These are phyloP conservation scores for Xylaria sp. DNA, from an alignment of 2,329 filamentous ascomycete genomes.

Conservation along the genomic window DNA sequence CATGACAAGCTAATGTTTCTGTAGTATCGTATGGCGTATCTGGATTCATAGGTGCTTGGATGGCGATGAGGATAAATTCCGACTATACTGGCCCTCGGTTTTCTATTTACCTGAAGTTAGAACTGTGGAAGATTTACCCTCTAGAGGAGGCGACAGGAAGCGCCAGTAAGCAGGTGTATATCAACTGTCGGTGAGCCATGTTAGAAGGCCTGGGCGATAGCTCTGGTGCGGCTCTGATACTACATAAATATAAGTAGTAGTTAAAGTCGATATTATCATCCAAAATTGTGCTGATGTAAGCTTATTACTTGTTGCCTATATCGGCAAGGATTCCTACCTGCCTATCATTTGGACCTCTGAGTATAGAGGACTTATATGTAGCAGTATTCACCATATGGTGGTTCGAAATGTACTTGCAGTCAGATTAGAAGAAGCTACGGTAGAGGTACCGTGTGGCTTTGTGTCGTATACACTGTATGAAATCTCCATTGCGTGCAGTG, in stretches of 20 bases:
- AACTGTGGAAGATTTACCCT: slow-evolving; percentile 43
- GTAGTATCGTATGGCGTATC: slow-evolving; percentile 78
- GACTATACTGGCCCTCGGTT: slow-evolving; percentile 74
- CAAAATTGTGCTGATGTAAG: neutral
- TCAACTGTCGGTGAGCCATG: neutral
- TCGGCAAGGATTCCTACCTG: neutral
- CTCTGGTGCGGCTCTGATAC: neutral
- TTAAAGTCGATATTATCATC: neutral
- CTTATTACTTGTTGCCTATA: too few species aligned
- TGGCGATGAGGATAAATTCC: slow-evolving; percentile 76
- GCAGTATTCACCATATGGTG: too few species aligned
- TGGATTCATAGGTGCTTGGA: slow-evolving; percentile 84
- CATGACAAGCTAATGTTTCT: slow-evolving; percentile 20
- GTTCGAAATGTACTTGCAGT: too few species aligned
- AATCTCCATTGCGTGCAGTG: neutral
- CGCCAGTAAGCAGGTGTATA: slow-evolving; percentile 24
- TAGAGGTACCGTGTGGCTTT: neutral
- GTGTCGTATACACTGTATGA: neutral
- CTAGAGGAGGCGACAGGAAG: slow-evolving; percentile 45
- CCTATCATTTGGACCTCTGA: too few species aligned
- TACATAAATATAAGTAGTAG: neutral
- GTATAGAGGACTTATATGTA: too few species aligned
- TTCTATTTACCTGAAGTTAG: slow-evolving; percentile 64
- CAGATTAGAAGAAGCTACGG: too few species aligned
- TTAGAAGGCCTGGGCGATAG: neutral